A percentile compares a stretch with the other conserved stretches of the same genome.
These are phyloP conservation scores for Carex pumila DNA, from an alignment of 176 grass and related monocot species.

Conservation along the genomic window DNA sequence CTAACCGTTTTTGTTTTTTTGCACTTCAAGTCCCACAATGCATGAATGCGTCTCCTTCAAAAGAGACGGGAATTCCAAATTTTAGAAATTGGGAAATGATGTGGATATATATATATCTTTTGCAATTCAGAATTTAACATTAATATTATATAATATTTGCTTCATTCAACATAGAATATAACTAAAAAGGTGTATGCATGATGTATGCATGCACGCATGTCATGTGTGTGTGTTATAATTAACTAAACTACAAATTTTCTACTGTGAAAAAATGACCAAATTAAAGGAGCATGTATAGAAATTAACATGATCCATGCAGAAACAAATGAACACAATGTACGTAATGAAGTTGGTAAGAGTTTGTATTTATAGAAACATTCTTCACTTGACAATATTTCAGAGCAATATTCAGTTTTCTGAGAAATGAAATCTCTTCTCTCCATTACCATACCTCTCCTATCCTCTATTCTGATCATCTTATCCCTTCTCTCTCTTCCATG, in stretches of 20 bases:
- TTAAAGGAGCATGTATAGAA: too few relatives aligned
- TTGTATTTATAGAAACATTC: not conserved
- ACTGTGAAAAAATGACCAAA: too few relatives aligned
- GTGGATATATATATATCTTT: too few relatives aligned
- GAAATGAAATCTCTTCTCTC: slow-evolving; percentile 3
- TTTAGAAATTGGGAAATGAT: too few relatives aligned
- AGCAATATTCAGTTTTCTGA: not conserved
- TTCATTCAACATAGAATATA: too few relatives aligned
- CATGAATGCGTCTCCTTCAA: not conserved
- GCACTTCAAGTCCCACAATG: not conserved
- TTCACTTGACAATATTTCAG: too few relatives aligned
- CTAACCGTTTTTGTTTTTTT: slow-evolving; percentile 4
- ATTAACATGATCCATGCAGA: not conserved
- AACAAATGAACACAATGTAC: not conserved
- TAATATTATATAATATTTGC: too few relatives aligned
- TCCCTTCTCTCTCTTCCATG: not conserved
- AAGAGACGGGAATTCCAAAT: not conserved
- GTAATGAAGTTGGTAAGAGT: not conserved
- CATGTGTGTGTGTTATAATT: too few relatives aligned
- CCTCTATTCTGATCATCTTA: slow-evolving; percentile 16
- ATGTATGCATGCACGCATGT: too few relatives aligned
- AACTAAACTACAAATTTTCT: too few relatives aligned
- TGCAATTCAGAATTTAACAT: too few relatives aligned
- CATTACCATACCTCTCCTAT: not conserved
- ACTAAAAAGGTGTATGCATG: too few relatives aligned